These are phyloP conservation scores for Grosmannia huntii DNA, from an alignment of 2,329 filamentous ascomycete species.

Conservation along the genomic window DNA sequence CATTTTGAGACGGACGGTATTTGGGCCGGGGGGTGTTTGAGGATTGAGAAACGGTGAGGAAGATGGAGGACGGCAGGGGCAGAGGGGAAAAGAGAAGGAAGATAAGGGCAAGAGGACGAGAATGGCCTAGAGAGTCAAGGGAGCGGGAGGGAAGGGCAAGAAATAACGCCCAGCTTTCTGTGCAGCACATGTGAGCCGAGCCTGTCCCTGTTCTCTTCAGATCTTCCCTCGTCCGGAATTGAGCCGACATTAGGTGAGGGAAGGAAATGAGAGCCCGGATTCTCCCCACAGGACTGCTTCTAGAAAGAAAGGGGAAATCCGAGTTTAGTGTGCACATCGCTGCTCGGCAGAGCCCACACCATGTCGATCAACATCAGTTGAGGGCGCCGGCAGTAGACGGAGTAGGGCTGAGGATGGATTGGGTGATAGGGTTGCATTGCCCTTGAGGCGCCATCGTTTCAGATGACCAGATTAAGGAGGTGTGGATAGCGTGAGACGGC, in stretches of 20 bases:
- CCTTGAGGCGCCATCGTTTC: neutral
- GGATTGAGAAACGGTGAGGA: too few relatives aligned
- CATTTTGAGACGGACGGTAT: too few relatives aligned
- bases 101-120: neutral
- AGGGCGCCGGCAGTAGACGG: neutral
- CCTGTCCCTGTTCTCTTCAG: neutral
- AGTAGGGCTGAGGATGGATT: neutral
- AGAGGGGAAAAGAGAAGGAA: neutral
- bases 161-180: neutral
- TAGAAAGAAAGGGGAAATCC: neutral
- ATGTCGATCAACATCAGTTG: neutral
- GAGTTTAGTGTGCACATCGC: neutral
- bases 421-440: neutral
- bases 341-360: neutral
- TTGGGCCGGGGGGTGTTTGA: too few relatives aligned
- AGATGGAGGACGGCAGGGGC: too few relatives aligned
- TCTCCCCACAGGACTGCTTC: neutral
- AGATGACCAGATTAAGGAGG: neutral
- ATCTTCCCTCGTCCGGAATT: neutral
- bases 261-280: neutral
- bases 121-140: neutral
- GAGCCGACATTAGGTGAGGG: neutral
- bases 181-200: conserved; percentile 4
- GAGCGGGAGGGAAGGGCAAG: neutral
- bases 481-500: neutral